Percentiles rank a stretch among this genome's conserved stretches.
phyloP scores from a whole-genome alignment of 352 stramenopile species.

The Elongisporangium prolatum region DNA sequence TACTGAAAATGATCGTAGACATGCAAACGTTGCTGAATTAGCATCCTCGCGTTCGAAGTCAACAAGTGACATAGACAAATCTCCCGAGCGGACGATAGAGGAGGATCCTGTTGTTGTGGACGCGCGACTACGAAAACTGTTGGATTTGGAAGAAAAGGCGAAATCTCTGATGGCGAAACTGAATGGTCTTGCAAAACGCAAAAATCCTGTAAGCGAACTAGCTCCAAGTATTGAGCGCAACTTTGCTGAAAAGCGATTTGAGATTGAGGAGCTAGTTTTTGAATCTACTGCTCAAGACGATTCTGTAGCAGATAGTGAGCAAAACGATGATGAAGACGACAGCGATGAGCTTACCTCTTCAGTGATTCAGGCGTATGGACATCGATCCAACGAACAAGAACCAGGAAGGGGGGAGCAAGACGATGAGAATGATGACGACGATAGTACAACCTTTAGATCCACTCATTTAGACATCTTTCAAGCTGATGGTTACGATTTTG shows the following conservation, averaged over 20 bases:
- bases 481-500: not conserved
- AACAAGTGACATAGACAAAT: slow-evolving; percentile 1
- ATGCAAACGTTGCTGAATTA: slow-evolving; percentile 9
- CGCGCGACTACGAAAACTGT: not conserved
- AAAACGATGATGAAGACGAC: not conserved
- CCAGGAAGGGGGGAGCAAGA: not conserved
- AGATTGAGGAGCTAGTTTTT: not conserved
- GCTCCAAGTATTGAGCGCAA: slow-evolving; percentile 13
- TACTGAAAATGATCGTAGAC: slow-evolving; percentile 13
- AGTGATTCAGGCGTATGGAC: not conserved
- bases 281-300: not conserved
- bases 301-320: not conserved
- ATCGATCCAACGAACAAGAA: not conserved
- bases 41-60: not conserved
- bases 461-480: not conserved
- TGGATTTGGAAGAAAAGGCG: slow-evolving; percentile 1
- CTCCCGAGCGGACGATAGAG: not conserved
- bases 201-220: slow-evolving; percentile 4
- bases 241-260: slow-evolving; percentile 6
- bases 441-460: not conserved
- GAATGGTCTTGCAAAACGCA: slow-evolving; percentile 21
- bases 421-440: not conserved
- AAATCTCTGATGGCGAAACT: slow-evolving; percentile 15
- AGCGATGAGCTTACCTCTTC: not conserved
- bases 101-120: not conserved